Evolutionary conservation across 2,329 filamentous ascomycete species (phyloP), one percentile per base, ranked within the genome.

Genomic region (Leptoxyphium fumago): DNA sequence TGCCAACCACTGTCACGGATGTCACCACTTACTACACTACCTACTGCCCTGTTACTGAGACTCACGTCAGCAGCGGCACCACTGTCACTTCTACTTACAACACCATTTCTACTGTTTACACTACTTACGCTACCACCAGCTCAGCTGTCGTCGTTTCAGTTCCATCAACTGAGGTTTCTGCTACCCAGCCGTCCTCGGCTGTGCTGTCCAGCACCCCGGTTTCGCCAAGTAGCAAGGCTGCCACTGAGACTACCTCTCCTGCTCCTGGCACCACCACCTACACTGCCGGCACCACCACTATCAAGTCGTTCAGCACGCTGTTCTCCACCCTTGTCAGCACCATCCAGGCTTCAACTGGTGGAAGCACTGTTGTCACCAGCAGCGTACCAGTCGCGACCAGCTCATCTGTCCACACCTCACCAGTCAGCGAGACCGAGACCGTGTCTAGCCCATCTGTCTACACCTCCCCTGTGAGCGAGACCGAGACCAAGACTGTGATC

Each of bases 21-120:
- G 39, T 39, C 21, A 43, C 43, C 10, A 49, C 47, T 4, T 40
- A 41, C 40, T 46, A 32, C 42, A 48, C 49, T 2, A 49, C 43
- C 17, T 39, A 46, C 40, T 51, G 47, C 40, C 41, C 43, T 18
- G 42, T 40, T 10, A 49, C 45, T 13, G 38, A 39, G 36, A 50
- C 48, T n/a, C 14, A 42, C 30, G 40, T 45, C 15, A 43, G 39
- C 10, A 42, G 45, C 36, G 48, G 48, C 34, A 43, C 44, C n/a
- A 50, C 46, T 3, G 36, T 44, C 17, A 42, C 39, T 17, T 46
- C 34, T 28, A 41, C 40, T 15, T 43, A 46, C 48, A 13, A 36
- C 32, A 36, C 32, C 32, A 36, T 36, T 15, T 36, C 32, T 13
- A 36, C 32, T 15, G 32, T 36, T 3, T 36, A 36, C 9, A 13